A percentile compares a stretch with the other conserved stretches of the same genome.
phyloP scores from a whole-genome alignment of 1,284 basidiomycete species.

The Xanthoconium separans region DNA sequence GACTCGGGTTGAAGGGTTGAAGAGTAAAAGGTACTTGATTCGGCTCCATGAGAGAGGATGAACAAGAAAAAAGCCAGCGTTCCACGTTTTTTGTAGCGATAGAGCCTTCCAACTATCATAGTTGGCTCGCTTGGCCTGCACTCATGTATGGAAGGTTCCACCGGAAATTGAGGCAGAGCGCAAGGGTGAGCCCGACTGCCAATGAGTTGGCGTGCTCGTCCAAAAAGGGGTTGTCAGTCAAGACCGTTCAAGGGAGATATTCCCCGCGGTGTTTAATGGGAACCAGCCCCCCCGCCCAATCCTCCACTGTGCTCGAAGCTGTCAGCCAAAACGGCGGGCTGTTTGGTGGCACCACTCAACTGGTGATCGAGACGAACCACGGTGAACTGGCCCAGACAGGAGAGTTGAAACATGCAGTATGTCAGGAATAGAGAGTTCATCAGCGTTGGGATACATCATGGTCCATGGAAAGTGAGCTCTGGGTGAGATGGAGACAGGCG shows the following conservation, averaged over 20 bases:
- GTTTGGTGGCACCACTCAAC: too few species aligned
- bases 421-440: neutral
- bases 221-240: neutral
- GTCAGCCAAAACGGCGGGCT: too few species aligned
- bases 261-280: neutral
- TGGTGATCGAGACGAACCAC: neutral
- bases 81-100: conserved; percentile 1
- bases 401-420: neutral
- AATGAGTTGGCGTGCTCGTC: neutral
- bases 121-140: neutral
- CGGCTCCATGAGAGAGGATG: neutral
- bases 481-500: too few species aligned
- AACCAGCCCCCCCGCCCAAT: neutral
- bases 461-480: neutral
- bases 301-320: neutral
- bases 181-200: neutral
- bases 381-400: neutral
- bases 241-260: neutral
- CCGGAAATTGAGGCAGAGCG: neutral
- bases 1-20: too few species aligned
- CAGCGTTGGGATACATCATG: neutral
- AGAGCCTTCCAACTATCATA: conserved; percentile 13
- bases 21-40: rapidly evolving
- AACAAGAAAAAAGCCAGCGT: neutral
- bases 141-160: conserved; percentile 1